phyloP scores from a whole-genome alignment of 495 filamentous ascomycete species.

The Rostrohypoxylon terebratum region DNA sequence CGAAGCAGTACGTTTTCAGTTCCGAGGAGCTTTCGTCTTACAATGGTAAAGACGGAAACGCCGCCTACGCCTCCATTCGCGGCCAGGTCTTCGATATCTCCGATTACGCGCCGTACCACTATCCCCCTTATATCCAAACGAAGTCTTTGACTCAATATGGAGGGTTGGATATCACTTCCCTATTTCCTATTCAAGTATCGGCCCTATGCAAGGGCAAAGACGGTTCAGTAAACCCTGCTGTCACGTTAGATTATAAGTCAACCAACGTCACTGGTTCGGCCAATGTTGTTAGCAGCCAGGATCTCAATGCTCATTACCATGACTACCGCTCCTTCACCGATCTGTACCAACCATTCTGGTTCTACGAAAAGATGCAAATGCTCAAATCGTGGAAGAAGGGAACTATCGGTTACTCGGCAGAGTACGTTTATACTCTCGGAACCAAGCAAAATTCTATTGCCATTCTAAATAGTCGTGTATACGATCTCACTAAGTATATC shows the following conservation, averaged over 20 bases:
- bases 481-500: slow-evolving; percentile 90
- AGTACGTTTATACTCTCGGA: slow-evolving; percentile 80
- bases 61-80: slow-evolving; percentile 81
- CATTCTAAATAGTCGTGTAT: slow-evolving; percentile 83
- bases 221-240: slow-evolving; percentile 70
- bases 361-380: slow-evolving; percentile 81
- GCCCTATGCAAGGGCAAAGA: slow-evolving; percentile 84
- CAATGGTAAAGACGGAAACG: slow-evolving; percentile 74
- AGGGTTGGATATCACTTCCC: slow-evolving; percentile 82
- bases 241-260: slow-evolving; percentile 82
- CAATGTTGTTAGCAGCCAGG: slow-evolving; percentile 71
- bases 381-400: slow-evolving; percentile 87
- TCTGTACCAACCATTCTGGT: slow-evolving; percentile 90
- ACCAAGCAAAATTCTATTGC: slow-evolving; percentile 74
- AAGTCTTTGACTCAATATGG: slow-evolving; percentile 80
- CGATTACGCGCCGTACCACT: slow-evolving; percentile 79
- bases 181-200: slow-evolving; percentile 96
- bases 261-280: slow-evolving; percentile 79
- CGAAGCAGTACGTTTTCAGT: slow-evolving; percentile 88
- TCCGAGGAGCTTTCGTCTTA: slow-evolving; percentile 77
- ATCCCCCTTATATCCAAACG: slow-evolving; percentile 74
- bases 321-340: slow-evolving; percentile 90
- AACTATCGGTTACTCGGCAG: slow-evolving; percentile 82
- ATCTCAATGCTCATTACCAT: slow-evolving; percentile 83
- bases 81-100: slow-evolving; percentile 90